Evolutionary conservation across 352 stramenopile genomes (phyloP).

Genomic region (Globisporangium canariense): DNA sequence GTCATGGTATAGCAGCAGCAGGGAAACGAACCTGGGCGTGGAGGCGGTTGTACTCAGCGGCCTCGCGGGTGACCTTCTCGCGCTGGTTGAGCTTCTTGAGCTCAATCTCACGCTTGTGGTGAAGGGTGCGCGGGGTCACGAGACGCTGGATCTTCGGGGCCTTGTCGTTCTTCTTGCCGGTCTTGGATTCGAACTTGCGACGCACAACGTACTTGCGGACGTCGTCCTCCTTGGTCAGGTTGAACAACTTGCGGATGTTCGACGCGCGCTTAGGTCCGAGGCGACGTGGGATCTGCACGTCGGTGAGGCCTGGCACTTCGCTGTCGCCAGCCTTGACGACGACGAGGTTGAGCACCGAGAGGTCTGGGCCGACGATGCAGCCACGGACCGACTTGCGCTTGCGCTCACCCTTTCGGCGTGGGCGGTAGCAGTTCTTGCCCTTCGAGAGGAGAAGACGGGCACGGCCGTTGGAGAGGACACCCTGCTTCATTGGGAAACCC

Average conservation of each 20-base stretch:
- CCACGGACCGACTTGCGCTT: conserved; percentile 99
- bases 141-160: conserved; percentile 99
- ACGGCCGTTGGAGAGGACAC: conserved; percentile 98
- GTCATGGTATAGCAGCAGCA: conserved; percentile 2
- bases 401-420: conserved; percentile 94
- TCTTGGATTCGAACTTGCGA: conserved; percentile 99
- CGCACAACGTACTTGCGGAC: conserved; percentile 99
- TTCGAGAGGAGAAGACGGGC: conserved; percentile 98
- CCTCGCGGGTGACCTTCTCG: conserved; percentile 92
- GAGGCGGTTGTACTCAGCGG: conserved; percentile 97
- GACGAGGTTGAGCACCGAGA: conserved; percentile 99
- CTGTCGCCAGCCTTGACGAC: conserved; percentile 97
- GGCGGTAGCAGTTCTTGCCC: conserved; percentile 97
- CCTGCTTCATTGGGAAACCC: conserved; percentile 99
- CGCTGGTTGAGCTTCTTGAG: conserved; percentile 84
- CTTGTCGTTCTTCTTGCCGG: conserved; percentile 98
- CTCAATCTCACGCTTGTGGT: conserved; percentile 93
- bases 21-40: conserved; percentile 84
- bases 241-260: conserved; percentile 99
- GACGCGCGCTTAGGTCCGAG: conserved; percentile 99
- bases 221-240: conserved; percentile 99
- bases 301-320: conserved; percentile 96
- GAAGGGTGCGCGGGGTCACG: conserved; percentile 95
- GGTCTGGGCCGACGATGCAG: conserved; percentile 99
- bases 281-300: conserved; percentile 94